A percentile compares a stretch with the other conserved stretches of the same genome.
These are phyloP conservation scores for Penicillium italicum DNA, from an alignment of 2,329 filamentous ascomycete genomes.

Conservation along the genomic window DNA sequence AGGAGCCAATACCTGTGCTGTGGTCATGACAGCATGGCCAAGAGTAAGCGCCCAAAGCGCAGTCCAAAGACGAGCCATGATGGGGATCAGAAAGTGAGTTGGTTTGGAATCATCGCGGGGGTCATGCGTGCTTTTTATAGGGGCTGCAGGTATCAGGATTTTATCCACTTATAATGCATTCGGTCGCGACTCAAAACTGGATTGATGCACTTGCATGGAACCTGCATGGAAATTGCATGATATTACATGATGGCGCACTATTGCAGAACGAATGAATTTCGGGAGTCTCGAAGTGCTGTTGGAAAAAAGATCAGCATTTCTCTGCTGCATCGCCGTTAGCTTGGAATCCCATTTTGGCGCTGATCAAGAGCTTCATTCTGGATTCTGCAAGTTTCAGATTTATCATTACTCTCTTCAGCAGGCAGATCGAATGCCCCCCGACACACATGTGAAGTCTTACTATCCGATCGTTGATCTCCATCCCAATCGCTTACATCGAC, in stretches of 20 bases:
- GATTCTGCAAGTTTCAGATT: neutral
- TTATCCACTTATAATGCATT: neutral
- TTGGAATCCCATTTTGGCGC: neutral
- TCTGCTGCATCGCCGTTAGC: neutral
- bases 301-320: constrained; percentile 6
- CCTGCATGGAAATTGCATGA: neutral
- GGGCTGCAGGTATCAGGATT: neutral
- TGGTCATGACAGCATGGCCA: constrained; percentile 18
- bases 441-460: neutral
- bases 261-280: neutral
- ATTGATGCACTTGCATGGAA: neutral
- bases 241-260: neutral
- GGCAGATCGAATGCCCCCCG: constrained; percentile 2
- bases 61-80: constrained; percentile 21
- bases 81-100: neutral
- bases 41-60: constrained; percentile 21
- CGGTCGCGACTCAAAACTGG: neutral
- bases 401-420: neutral
- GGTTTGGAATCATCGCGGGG: neutral
- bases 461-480: neutral
- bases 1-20: constrained; percentile 11
- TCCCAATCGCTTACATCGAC: neutral
- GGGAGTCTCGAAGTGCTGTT: neutral
- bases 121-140: constrained; percentile 12
- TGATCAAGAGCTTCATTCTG: neutral